Evolutionary conservation across 73 alveolate genomes (phyloP).

Genomic region (Durusdinium trenchii): DNA sequence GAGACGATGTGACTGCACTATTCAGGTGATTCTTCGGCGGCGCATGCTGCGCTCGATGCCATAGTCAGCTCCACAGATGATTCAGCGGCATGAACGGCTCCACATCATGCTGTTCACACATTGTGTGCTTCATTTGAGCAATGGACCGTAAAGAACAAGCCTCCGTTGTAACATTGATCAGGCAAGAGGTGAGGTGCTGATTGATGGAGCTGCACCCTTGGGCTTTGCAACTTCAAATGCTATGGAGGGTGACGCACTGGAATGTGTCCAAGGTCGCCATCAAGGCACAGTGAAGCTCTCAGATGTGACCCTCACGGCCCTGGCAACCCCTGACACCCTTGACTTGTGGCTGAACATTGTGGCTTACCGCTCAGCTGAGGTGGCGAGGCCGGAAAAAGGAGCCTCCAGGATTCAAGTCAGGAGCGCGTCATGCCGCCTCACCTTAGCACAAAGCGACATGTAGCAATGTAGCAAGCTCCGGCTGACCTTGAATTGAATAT

Average conservation of each 20-base stretch:
- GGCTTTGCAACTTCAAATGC: no score
- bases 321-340: no score
- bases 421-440: conserved; percentile 29
- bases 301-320: not conserved
- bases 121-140: no score
- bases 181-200: conserved; percentile 66
- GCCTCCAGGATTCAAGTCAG: conserved; percentile 83
- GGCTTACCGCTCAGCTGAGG: not conserved
- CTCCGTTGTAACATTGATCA: not conserved
- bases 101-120: no score
- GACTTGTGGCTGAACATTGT: no score
- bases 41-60: conserved; percentile 64
- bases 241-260: no score
- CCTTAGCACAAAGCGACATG: not conserved
- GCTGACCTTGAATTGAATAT: not conserved
- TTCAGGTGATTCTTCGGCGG: conserved; percentile 57
- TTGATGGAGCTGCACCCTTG: conserved; percentile 30
- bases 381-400: conserved; percentile 84
- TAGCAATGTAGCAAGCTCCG: not conserved
- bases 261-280: conserved; percentile 29
- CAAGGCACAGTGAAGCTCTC: not conserved
- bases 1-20: no score
- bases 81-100: no score
- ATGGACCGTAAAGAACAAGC: no score
- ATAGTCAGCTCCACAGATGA: not conserved